A percentile compares a stretch with the other conserved stretches of the same genome.
Evolutionary conservation across 2,329 filamentous ascomycete species (phyloP).

Genomic region (Talaromyces sp.): DNA sequence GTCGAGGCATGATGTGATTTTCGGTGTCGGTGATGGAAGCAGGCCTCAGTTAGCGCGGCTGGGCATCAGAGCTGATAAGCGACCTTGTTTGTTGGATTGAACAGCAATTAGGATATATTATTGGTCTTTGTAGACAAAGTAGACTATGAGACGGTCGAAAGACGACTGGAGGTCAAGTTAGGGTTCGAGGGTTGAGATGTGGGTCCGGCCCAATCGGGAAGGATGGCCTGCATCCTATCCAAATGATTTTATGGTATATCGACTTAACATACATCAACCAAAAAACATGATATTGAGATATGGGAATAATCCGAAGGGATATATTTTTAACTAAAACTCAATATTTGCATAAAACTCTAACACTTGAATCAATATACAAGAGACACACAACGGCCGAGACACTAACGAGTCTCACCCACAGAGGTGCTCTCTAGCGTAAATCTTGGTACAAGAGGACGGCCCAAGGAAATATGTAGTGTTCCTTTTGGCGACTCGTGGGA

Average conservation of each 20-base stretch:
- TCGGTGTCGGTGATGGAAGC: not conserved
- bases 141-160: not conserved
- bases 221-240: not conserved
- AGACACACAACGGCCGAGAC: not conserved
- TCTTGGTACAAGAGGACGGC: slow-evolving; percentile 1
- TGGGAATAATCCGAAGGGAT: not conserved
- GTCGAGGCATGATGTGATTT: not conserved
- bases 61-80: not conserved
- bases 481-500: not conserved
- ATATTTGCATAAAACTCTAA: not conserved
- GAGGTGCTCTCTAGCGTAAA: not conserved
- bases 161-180: not conserved
- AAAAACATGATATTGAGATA: not conserved
- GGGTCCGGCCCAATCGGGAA: not conserved
- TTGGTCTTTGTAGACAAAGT: not conserved
- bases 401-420: not conserved
- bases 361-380: not conserved
- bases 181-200: not conserved
- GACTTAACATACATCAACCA: not conserved
- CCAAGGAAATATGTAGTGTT: not conserved
- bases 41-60: not conserved
- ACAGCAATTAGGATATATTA: not conserved
- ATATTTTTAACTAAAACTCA: not conserved
- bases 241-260: not conserved
- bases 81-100: not conserved